Percentiles rank a stretch among this genome's conserved stretches.
Conservation (phyloP, 495 filamentous ascomycete species). For the Bombardia bombarda region DNA sequence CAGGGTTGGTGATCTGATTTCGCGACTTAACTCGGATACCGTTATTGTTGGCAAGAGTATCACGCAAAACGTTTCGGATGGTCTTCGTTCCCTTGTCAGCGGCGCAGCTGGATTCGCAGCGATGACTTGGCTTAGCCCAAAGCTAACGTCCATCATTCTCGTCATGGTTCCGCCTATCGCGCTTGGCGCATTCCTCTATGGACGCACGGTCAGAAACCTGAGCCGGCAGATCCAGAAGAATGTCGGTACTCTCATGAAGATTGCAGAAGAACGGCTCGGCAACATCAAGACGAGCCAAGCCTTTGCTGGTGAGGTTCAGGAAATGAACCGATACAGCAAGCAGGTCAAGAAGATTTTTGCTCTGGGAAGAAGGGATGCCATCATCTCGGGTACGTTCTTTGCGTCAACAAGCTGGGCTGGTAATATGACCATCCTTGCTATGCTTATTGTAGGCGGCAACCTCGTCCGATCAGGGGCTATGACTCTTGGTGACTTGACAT, state of each 20-base stretch:
- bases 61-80: slow-evolving; percentile 94
- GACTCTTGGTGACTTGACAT: slow-evolving; percentile 87
- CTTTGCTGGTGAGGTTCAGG: slow-evolving; percentile 85
- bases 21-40: slow-evolving; percentile 88
- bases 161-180: slow-evolving; percentile 88
- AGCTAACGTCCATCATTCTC: slow-evolving; percentile 77
- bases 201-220: slow-evolving; percentile 74
- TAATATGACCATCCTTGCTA: slow-evolving; percentile 90
- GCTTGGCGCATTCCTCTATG: slow-evolving; percentile 86
- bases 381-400: slow-evolving; percentile 89
- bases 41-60: slow-evolving; percentile 97
- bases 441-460: slow-evolving; percentile 82
- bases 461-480: slow-evolving; percentile 83
- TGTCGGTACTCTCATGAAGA: slow-evolving; percentile 84
- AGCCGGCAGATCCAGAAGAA: slow-evolving; percentile 89
- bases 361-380: slow-evolving; percentile 74
- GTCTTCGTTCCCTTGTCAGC: slow-evolving; percentile 78
- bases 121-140: slow-evolving; percentile 89
- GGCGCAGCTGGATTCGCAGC: slow-evolving; percentile 78
- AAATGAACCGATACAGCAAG: slow-evolving; percentile 82
- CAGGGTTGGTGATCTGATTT: slow-evolving; percentile 91
- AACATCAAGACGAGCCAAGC: slow-evolving; percentile 95
- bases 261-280: slow-evolving; percentile 89
- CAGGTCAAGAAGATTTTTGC: slow-evolving; percentile 89
- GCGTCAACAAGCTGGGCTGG: slow-evolving; percentile 80